These are phyloP conservation scores for Sporisorium exsertum DNA, from an alignment of 1,284 basidiomycete species.

Conservation along the genomic window DNA sequence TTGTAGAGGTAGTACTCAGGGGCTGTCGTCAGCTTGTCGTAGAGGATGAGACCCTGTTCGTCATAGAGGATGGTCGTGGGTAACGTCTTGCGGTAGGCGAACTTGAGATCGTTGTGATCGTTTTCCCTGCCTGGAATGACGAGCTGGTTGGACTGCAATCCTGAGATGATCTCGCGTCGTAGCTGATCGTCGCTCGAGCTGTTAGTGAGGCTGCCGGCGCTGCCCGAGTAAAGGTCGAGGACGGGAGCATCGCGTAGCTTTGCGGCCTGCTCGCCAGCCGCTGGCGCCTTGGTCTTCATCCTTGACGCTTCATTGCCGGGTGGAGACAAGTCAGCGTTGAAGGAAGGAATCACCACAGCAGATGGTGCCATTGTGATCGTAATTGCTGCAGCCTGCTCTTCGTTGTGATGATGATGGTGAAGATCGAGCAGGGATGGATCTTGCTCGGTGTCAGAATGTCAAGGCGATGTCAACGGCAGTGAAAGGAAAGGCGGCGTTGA, in stretches of 20 bases:
- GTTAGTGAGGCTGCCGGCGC: conserved; percentile 37
- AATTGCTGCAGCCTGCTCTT: neutral
- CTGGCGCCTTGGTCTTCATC: conserved; percentile 11
- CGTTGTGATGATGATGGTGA: neutral
- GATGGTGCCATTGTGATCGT: conserved; percentile 31
- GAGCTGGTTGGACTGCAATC: conserved; percentile 45
- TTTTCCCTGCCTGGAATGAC: conserved; percentile 52
- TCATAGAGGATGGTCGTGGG: conserved; percentile 90
- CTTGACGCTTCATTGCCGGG: conserved; percentile 7
- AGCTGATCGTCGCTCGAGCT: conserved; percentile 49
- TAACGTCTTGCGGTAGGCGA: conserved; percentile 71
- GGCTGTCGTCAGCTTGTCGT: conserved; percentile 73
- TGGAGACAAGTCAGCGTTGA: neutral
- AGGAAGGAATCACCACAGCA: conserved; percentile 15
- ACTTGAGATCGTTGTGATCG: conserved; percentile 46
- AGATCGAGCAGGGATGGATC: neutral
- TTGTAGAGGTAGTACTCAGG: conserved; percentile 89
- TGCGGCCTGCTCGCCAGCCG: neutral
- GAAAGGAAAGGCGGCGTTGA: neutral
- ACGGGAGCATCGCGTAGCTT: conserved; percentile 32
- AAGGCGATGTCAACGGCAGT: neutral
- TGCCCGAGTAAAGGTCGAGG: conserved; percentile 59
- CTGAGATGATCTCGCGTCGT: conserved; percentile 47
- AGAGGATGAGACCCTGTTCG: conserved; percentile 82
- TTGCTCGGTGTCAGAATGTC: neutral